Evolutionary conservation across 257 asterid species (phyloP), one percentile per base, ranked within the genome.

Genomic region (Leptodermis oblonga): DNA sequence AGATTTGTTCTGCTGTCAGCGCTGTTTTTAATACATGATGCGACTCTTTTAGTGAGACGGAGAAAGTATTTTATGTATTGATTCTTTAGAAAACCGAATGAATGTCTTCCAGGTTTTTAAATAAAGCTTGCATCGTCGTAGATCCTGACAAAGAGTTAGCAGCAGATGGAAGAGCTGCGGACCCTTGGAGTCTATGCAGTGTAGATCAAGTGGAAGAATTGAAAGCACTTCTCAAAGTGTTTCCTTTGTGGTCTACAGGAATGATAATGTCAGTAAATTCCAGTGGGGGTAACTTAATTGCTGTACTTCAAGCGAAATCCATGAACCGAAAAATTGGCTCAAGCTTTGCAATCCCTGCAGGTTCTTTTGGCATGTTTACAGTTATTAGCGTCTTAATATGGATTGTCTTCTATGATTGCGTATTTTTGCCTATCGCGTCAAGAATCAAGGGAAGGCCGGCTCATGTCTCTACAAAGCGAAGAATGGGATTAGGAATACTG

Each of bases 171-270:
- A 54, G 18, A 63, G 78, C 89, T 9, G 67, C 33, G 36, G 73
- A 87, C 51, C 82, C 89, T 0, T 81, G 96, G 90, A 75, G 75
- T 9, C 84, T 85, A 25, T 89, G 97, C 82, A 92, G 86, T 1
- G 81, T 84, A 1, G 89, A 85, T 68, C 98, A 86, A 83, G 94
- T 86, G 1, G 89, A 92, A 72, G 96, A 87, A 69, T 83, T 92
- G 68, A 92, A 89, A 77, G 58, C 85, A 3, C 77, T 89, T 9
- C 66, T 92, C 36, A 76, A 78, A 65, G 81, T 87, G 7, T 20
- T 89, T 39, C 97, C 96, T 0, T 77, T 92, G 18, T 89, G 96
- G 96, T 86, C 81, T 2, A 78, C 96, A 0, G 96, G 94, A 15
- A 77, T 79, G 76, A 72, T 87, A 67, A 76, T 90, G 87, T 42